A percentile compares a stretch with the other conserved stretches of the same genome.
phyloP scores from a whole-genome alignment of 495 filamentous ascomycete genomes.

The Xylaria palmicola region DNA sequence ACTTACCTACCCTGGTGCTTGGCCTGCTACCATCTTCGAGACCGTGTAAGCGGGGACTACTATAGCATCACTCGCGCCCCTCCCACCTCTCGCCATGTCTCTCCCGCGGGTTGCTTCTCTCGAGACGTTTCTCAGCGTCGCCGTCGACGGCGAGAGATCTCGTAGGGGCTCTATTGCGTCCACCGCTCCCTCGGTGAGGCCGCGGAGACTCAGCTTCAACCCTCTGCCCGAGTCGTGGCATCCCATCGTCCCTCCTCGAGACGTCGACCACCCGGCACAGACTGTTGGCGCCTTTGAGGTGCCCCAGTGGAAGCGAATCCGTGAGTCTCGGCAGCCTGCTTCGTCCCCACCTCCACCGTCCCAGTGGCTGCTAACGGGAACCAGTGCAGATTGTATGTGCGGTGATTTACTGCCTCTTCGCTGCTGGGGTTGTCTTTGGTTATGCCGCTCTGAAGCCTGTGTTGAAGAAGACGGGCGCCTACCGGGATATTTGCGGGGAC shows the following conservation, averaged over 20 bases:
- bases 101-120: slow-evolving; percentile 50
- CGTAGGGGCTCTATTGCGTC: slow-evolving; percentile 37
- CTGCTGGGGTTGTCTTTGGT: slow-evolving; percentile 78
- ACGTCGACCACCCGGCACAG: slow-evolving; percentile 32
- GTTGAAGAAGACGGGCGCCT: slow-evolving; percentile 73
- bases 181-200: slow-evolving; percentile 27
- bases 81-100: slow-evolving; percentile 43
- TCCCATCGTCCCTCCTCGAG: slow-evolving; percentile 26
- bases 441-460: slow-evolving; percentile 85
- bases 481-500: slow-evolving; percentile 60
- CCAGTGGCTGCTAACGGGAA: slow-evolving; percentile 6
- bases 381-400: slow-evolving; percentile 62
- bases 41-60: too few species aligned
- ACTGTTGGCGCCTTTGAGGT: slow-evolving; percentile 71
- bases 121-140: slow-evolving; percentile 47
- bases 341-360: neutral
- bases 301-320: slow-evolving; percentile 58
- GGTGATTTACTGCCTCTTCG: slow-evolving; percentile 78
- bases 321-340: slow-evolving; percentile 45
- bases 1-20: too few species aligned
- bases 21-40: too few species aligned
- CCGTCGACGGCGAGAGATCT: slow-evolving; percentile 35
- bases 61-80: too few species aligned
- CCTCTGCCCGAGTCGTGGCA: slow-evolving; percentile 52
- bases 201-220: slow-evolving; percentile 53